Evolutionary conservation across 768 basidiomycete species (phyloP), one percentile per base, ranked within the genome.

Genomic region (Hypholoma sublateritium): DNA sequence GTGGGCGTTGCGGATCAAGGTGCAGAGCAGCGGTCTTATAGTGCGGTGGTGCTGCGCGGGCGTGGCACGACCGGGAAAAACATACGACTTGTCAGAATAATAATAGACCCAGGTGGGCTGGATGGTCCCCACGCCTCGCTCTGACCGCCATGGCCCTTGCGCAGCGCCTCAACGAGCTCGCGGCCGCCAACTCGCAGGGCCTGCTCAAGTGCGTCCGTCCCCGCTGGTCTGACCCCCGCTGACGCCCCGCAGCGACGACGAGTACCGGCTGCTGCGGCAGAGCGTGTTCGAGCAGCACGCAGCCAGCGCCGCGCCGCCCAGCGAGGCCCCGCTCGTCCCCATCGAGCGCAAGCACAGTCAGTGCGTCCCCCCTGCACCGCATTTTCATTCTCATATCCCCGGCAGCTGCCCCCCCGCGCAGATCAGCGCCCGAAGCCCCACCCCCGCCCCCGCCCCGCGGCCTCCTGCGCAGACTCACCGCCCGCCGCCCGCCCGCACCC

Each of bases 241-340:
- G n/a, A n/a, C n/a, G n/a, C 21, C 39, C 43, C 17, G 22, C 46
- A 90, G 88, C 63, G 87, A 89, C 68, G 85, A 89, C 60, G 88
- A 88, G 68, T 89, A 89, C 65, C 81, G 88, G 22, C 70, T 89
- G 9, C 77, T 90, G 43, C 81, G 88, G 11, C 85, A 86, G 67
- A 84, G 81, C 64, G 72, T 85, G 36, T 89, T 90, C 63, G 82
- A 88, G 67, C 80, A 83, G 41, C 79, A 83, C 61, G 74, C 83
- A 19, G 69, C 65, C 51, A 71, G 56, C 44, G 58, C 61, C 25
- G 60, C 67, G 17, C 55, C 74, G 4, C 74, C 75, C 34, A 58
- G 65, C 22, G 67, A 72, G 56, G 39, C 17, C 17, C 16, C 39
- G 39, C 39, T 41, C 39, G 28, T 32, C 28, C 5, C 28, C 28